A percentile compares a stretch with the other conserved stretches of the same genome.
Conservation (phyloP, 2,329 filamentous ascomycete genomes). For the Stenocarpella maydis region DNA sequence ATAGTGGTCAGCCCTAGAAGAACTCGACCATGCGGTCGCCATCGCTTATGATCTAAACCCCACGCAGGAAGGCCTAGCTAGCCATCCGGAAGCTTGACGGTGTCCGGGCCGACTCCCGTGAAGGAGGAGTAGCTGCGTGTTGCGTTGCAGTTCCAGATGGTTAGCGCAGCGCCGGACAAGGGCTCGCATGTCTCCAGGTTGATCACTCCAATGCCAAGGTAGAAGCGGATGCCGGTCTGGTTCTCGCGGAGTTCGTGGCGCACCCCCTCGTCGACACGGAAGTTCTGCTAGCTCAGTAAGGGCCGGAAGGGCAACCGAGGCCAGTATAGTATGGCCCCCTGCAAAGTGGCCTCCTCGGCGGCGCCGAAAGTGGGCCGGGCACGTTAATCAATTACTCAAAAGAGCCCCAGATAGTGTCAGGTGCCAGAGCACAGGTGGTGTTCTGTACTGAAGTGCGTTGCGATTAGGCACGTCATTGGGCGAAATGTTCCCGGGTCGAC, state of each 20-base stretch:
- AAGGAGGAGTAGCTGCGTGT: constrained; percentile 52
- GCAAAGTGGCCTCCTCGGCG: no score
- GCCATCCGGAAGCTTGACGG: constrained; percentile 38
- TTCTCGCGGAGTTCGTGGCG: constrained; percentile 48
- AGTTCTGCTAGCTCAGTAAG: neutral
- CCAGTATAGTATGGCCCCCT: no score
- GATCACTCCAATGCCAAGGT: constrained; percentile 51
- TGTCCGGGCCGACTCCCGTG: constrained; percentile 22
- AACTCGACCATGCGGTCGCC: constrained; percentile 52
- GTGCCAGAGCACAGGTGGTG: constrained; percentile 13
- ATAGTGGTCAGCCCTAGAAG: constrained; percentile 51
- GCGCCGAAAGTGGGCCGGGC: no score
- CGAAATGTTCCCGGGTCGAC: constrained; percentile 13
- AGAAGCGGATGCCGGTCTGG: constrained; percentile 50
- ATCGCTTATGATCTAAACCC: constrained; percentile 52
- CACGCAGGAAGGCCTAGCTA: constrained; percentile 53
- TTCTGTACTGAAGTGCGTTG: constrained; percentile 20
- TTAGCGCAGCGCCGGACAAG: constrained; percentile 44
- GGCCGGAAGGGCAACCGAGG: no score
- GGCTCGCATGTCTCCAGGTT: constrained; percentile 52
- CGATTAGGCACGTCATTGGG: constrained; percentile 17
- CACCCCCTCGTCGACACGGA: constrained; percentile 43
- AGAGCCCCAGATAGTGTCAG: constrained; percentile 22
- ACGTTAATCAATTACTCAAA: neutral
- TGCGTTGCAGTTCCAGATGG: constrained; percentile 46